Evolutionary conservation across 2,329 filamentous ascomycete species (phyloP).

Genomic region (Nigrospora oryzae): DNA sequence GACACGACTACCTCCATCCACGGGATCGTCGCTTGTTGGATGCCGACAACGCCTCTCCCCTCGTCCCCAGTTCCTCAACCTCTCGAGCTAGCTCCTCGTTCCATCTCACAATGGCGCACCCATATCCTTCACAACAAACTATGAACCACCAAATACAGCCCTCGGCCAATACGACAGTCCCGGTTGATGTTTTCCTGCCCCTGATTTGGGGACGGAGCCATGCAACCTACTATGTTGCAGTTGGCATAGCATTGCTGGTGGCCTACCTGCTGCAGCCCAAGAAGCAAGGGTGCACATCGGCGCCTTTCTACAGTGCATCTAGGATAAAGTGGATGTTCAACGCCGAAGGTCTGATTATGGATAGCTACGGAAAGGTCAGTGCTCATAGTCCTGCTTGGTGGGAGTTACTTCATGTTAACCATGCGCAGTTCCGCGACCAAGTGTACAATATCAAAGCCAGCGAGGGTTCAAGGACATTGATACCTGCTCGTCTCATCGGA

Average conservation of each 20-base stretch:
- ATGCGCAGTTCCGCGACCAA: constrained; percentile 33
- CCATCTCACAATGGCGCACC: no score
- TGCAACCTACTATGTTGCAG: constrained; percentile 31
- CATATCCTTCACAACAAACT: no score
- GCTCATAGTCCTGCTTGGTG: background rate
- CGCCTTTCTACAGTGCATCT: constrained; percentile 38
- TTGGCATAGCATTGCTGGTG: constrained; percentile 23
- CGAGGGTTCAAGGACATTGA: constrained; percentile 38
- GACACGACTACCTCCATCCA: no score
- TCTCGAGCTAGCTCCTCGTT: no score
- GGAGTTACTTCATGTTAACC: constrained; percentile 3
- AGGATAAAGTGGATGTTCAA: constrained; percentile 42
- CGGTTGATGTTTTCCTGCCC: constrained; percentile 5
- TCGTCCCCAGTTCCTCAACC: no score
- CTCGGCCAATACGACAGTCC: constrained; percentile 2
- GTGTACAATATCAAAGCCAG: constrained; percentile 43
- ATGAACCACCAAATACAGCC: background rate
- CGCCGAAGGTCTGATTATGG: constrained; percentile 35
- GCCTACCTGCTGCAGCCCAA: constrained; percentile 1
- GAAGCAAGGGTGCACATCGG: constrained; percentile 9
- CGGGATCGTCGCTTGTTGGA: no score
- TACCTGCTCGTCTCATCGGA: constrained; percentile 33
- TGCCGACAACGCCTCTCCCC: no score
- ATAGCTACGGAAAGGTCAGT: constrained; percentile 39
- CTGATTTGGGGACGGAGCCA: constrained; percentile 19